Percentiles rank a stretch among this genome's conserved stretches.
phyloP scores from a whole-genome alignment of 2,329 filamentous ascomycete species.

The Aulographum hederae region DNA sequence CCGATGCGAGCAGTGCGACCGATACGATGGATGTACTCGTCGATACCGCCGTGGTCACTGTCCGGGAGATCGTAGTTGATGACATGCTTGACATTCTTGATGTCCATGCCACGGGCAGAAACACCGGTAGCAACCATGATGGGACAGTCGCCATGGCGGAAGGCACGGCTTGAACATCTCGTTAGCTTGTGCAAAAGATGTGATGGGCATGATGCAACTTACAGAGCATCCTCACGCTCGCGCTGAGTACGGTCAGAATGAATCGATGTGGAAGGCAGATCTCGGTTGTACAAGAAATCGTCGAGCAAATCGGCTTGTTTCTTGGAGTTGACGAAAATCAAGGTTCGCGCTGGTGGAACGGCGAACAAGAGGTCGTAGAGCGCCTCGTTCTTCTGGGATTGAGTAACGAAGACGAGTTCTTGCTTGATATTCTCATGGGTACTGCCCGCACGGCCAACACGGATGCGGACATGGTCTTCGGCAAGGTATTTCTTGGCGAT shows the following conservation, averaged over 20 bases:
- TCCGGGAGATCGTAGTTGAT: slow-evolving; percentile 85
- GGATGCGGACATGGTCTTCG: slow-evolving; percentile 58
- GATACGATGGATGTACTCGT: slow-evolving; percentile 88
- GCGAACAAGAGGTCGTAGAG: slow-evolving; percentile 56
- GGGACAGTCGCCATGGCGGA: slow-evolving; percentile 55
- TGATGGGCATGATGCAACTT: slow-evolving; percentile 21
- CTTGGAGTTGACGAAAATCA: slow-evolving; percentile 83
- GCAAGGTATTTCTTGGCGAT: slow-evolving; percentile 63
- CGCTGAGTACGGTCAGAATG: slow-evolving; percentile 73
- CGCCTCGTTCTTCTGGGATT: slow-evolving; percentile 47
- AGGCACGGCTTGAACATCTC: slow-evolving; percentile 38
- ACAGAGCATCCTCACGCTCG: slow-evolving; percentile 83
- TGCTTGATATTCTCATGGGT: slow-evolving; percentile 73
- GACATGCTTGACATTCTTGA: slow-evolving; percentile 72
- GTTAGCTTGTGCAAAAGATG: slow-evolving; percentile 7
- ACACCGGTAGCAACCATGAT: slow-evolving; percentile 79
- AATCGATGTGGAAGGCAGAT: slow-evolving; percentile 71
- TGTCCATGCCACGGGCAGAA: slow-evolving; percentile 73
- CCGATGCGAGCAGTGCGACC: slow-evolving; percentile 92
- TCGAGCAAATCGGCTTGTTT: slow-evolving; percentile 65
- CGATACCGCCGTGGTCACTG: slow-evolving; percentile 61
- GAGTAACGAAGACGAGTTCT: slow-evolving; percentile 47
- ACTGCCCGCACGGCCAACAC: slow-evolving; percentile 72
- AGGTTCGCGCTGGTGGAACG: slow-evolving; percentile 50
- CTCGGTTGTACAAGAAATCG: slow-evolving; percentile 67